These are phyloP conservation scores for Xylaria acuta DNA, from an alignment of 495 filamentous ascomycete genomes.

Conservation along the genomic window DNA sequence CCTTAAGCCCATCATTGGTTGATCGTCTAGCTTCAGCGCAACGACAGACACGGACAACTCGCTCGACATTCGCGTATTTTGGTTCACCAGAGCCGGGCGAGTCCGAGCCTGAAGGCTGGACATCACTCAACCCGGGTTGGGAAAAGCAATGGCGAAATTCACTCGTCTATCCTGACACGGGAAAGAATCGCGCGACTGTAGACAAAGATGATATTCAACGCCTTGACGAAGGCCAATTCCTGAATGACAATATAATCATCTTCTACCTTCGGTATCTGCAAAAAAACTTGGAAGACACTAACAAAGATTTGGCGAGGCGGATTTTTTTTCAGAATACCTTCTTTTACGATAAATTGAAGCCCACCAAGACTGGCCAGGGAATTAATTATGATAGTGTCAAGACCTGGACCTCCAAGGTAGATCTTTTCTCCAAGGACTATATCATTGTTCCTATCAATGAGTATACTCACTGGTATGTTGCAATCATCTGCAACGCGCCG, in stretches of 20 bases:
- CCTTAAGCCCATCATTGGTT: neutral
- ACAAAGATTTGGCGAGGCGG: constrained; percentile 63
- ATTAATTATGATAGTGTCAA: constrained; percentile 85
- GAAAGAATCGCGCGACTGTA: constrained; percentile 75
- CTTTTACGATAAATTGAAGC: constrained; percentile 78
- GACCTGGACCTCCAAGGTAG: constrained; percentile 86
- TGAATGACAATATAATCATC: constrained; percentile 90
- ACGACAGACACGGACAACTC: constrained; percentile 29
- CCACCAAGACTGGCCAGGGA: constrained; percentile 56
- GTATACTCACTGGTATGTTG: constrained; percentile 88
- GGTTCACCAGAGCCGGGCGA: constrained; percentile 22
- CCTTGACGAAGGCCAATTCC: constrained; percentile 80
- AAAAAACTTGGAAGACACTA: constrained; percentile 61
- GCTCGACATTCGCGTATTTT: constrained; percentile 22
- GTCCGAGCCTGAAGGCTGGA: constrained; percentile 47
- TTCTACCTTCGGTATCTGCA: constrained; percentile 85
- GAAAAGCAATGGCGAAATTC: constrained; percentile 58
- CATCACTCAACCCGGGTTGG: constrained; percentile 50
- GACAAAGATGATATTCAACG: constrained; percentile 79
- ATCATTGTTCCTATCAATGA: constrained; percentile 93
- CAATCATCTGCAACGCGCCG: constrained; percentile 90
- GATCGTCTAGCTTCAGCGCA: neutral
- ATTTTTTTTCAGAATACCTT: constrained; percentile 92
- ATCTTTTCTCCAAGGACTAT: constrained; percentile 86
- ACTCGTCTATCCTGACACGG: constrained; percentile 71